Percentiles rank a stretch among this genome's conserved stretches.
Conservation (phyloP, 106 monocot genomes). For the Triglochin maritima region DNA sequence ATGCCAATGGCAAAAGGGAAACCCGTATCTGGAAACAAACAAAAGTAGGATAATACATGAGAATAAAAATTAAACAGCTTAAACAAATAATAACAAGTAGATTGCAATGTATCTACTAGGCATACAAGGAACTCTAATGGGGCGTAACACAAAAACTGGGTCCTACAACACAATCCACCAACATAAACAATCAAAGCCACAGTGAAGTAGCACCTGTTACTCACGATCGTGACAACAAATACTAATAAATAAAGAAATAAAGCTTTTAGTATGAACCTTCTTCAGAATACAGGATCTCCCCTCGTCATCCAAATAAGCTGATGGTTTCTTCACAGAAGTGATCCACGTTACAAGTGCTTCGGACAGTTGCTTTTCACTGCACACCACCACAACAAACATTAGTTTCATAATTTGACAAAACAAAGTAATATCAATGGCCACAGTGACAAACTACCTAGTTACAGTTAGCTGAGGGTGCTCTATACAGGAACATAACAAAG, state of each 20-base stretch:
- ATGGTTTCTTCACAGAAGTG: neutral
- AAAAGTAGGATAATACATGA: slow-evolving; percentile 1
- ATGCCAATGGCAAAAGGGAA: slow-evolving; percentile 60
- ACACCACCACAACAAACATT: neutral
- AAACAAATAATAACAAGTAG: neutral
- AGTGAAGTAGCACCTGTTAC: neutral
- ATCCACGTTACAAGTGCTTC: slow-evolving; percentile 44
- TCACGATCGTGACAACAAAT: neutral
- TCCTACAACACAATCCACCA: neutral
- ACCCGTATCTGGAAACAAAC: slow-evolving; percentile 36
- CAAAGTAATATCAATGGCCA: neutral
- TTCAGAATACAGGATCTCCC: slow-evolving; percentile 19
- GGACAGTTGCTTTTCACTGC: slow-evolving; percentile 54
- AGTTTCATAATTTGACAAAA: neutral
- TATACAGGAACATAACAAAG: slow-evolving; percentile 24
- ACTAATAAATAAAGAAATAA: neutral
- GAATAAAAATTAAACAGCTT: neutral
- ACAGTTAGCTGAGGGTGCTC: slow-evolving; percentile 46
- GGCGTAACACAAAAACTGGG: neutral
- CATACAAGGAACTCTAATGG: neutral
- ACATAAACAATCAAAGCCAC: neutral
- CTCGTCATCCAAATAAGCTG: no score
- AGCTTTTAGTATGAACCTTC: slow-evolving; percentile 14
- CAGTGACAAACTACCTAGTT: slow-evolving; percentile 8
- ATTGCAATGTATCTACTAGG: neutral